Evolutionary conservation across 306 rosid species (phyloP).

Genomic region (Betula pendula): DNA sequence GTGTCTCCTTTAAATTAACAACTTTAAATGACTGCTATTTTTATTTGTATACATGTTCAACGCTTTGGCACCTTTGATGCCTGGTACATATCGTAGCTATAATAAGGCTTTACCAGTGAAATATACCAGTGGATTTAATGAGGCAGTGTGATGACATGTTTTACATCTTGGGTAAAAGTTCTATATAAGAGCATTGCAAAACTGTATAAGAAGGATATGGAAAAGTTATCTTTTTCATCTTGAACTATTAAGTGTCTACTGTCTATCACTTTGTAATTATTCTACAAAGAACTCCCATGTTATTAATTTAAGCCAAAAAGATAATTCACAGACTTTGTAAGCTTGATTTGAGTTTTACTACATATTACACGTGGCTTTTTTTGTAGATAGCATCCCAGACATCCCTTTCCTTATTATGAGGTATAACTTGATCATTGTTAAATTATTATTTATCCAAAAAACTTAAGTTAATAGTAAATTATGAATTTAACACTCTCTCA

Average conservation of each 20-base stretch:
- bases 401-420: neutral
- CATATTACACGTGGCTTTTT: neutral
- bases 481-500: too few species aligned
- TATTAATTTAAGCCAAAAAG: slow-evolving; percentile 1
- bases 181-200: neutral
- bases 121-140: neutral
- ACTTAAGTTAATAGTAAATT: too few species aligned
- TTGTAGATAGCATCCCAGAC: neutral
- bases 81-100: neutral
- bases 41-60: neutral
- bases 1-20: slow-evolving; percentile 8
- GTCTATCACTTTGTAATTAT: neutral
- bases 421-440: too few species aligned
- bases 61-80: neutral
- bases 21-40: neutral
- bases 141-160: neutral
- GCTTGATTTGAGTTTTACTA: neutral
- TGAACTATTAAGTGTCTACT: neutral
- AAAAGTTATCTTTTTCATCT: neutral
- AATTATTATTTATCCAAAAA: too few species aligned
- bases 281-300: neutral
- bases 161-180: neutral
- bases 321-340: neutral
- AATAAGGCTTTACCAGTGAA: neutral
- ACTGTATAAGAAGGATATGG: neutral